These are phyloP conservation scores for Kwoniella mangroviensis DNA, from an alignment of 768 basidiomycete species.

Conservation along the genomic window DNA sequence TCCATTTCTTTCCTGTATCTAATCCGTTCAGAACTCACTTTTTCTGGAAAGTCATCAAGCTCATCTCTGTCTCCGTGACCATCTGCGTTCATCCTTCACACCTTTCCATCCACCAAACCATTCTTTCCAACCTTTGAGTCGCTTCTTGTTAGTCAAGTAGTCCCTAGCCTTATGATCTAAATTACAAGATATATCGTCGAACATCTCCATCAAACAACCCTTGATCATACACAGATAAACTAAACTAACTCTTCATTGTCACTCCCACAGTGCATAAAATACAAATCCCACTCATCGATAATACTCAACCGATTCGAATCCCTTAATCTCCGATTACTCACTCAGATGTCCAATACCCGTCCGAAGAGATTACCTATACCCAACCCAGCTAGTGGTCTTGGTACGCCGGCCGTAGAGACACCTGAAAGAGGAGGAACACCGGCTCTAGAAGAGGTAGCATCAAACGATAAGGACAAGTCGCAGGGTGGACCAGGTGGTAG, in stretches of 20 bases:
- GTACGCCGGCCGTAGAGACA: conserved; percentile 25
- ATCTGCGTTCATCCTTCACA: too few relatives aligned
- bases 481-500: conserved; percentile 9
- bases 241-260: neutral
- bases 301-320: conserved; percentile 96
- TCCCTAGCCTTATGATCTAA: too few relatives aligned
- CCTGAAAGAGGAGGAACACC: conserved; percentile 40
- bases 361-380: conserved; percentile 10
- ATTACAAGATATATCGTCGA: too few relatives aligned
- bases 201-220: too few relatives aligned
- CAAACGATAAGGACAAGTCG: neutral
- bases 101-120: too few relatives aligned
- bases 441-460: conserved; percentile 16
- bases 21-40: neutral
- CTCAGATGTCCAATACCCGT: conserved; percentile 46
- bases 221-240: too few relatives aligned
- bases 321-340: conserved; percentile 74
- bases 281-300: conserved; percentile 91
- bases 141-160: too few relatives aligned
- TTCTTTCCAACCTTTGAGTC: too few relatives aligned
- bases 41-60: neutral
- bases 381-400: conserved; percentile 5
- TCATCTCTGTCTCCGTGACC: too few relatives aligned
- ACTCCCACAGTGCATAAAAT: conserved; percentile 79
- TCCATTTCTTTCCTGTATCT: neutral